Evolutionary conservation across 352 stramenopile species (phyloP).

Genomic region (Sclerospora graminicola): DNA sequence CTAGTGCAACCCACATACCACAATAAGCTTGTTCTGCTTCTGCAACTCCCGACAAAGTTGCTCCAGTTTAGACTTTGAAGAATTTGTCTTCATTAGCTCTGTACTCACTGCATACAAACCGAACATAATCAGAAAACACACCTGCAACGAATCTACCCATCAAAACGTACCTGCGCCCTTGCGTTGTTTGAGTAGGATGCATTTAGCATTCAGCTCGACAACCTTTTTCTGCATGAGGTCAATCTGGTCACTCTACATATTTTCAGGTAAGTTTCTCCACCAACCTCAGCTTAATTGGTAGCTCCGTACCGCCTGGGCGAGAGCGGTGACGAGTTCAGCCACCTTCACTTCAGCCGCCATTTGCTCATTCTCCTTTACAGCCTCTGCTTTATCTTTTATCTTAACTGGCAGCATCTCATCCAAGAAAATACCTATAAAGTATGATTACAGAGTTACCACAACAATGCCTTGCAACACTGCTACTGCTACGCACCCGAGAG

Average conservation of each 20-base stretch:
- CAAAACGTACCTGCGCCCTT: conserved; percentile 39
- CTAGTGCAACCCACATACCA: conserved; percentile 19
- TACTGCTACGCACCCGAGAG: conserved; percentile 30
- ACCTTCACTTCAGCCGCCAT: conserved; percentile 41
- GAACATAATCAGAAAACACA: neutral
- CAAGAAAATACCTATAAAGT: conserved; percentile 41
- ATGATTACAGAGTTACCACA: neutral
- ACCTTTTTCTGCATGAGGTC: conserved; percentile 74
- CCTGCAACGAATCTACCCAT: neutral
- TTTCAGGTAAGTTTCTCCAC: neutral
- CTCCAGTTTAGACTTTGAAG: conserved; percentile 69
- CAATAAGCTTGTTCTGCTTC: conserved; percentile 84
- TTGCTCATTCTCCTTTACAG: conserved; percentile 26
- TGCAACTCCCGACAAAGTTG: conserved; percentile 78
- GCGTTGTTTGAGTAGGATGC: conserved; percentile 64
- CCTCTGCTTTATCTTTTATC: conserved; percentile 23
- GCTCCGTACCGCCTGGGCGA: conserved; percentile 35
- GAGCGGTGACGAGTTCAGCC: conserved; percentile 18
- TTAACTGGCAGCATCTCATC: conserved; percentile 37
- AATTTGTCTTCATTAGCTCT: conserved; percentile 51
- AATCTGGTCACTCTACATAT: conserved; percentile 40
- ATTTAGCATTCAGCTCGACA: conserved; percentile 69
- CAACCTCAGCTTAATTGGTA: neutral
- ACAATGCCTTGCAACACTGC: neutral
- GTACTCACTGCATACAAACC: conserved; percentile 30